These are phyloP conservation scores for Ophiosphaerella korrae DNA, from an alignment of 2,329 filamentous ascomycete species.

Conservation along the genomic window DNA sequence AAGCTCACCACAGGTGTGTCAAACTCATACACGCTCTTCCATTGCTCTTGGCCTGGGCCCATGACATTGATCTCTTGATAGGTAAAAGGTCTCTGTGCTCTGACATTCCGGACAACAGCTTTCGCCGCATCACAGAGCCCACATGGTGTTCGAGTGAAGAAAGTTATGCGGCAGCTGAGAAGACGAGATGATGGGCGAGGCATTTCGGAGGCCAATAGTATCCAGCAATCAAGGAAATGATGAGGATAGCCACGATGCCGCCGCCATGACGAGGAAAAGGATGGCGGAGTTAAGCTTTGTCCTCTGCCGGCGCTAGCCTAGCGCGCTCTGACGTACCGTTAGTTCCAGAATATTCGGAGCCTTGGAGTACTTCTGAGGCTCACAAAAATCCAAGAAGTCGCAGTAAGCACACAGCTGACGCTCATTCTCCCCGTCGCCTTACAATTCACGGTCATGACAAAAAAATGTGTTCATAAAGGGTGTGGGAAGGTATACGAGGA, in stretches of 20 bases:
- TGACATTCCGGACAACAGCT: slow-evolving; percentile 69
- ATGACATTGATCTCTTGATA: slow-evolving; percentile 74
- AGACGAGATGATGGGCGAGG: slow-evolving; percentile 41
- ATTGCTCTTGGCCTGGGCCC: slow-evolving; percentile 64
- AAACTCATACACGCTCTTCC: slow-evolving; percentile 78
- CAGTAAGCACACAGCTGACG: slow-evolving; percentile 10
- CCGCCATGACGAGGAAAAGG: not conserved
- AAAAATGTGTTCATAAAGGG: slow-evolving; percentile 95
- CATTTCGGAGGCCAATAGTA: slow-evolving; percentile 23
- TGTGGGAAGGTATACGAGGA: slow-evolving; percentile 89
- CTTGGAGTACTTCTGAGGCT: slow-evolving; percentile 20
- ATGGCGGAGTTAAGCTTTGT: slow-evolving; percentile 16
- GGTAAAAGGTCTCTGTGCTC: slow-evolving; percentile 68
- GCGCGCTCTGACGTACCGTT: slow-evolving; percentile 31
- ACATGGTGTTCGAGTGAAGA: slow-evolving; percentile 76
- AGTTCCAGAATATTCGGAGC: slow-evolving; percentile 46
- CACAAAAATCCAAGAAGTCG: slow-evolving; percentile 11
- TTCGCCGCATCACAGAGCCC: slow-evolving; percentile 73
- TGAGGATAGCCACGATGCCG: not conserved
- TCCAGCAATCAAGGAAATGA: not conserved
- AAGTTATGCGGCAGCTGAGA: slow-evolving; percentile 64
- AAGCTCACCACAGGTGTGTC: slow-evolving; percentile 75
- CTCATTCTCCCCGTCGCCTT: not conserved
- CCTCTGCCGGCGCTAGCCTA: slow-evolving; percentile 32
- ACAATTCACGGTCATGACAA: slow-evolving; percentile 59